A percentile compares a stretch with the other conserved stretches of the same genome.
These are phyloP conservation scores for Trichoderma sp. DNA, from an alignment of 2,329 filamentous ascomycete species.

Conservation along the genomic window DNA sequence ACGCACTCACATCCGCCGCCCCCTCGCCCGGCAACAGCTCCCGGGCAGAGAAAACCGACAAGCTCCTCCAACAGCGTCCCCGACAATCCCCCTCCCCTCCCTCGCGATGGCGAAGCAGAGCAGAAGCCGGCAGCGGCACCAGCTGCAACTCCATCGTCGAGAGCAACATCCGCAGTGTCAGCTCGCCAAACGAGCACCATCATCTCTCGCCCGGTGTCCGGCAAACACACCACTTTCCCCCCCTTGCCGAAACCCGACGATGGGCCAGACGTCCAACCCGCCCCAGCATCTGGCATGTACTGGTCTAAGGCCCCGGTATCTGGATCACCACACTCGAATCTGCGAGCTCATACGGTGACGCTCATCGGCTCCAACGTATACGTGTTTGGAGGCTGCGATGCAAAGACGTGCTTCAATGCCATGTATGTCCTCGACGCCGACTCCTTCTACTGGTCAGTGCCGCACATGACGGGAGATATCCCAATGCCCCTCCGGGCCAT, in stretches of 20 bases:
- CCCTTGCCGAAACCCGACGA: constrained; percentile 54
- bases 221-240: constrained; percentile 51
- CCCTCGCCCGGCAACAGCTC: constrained; percentile 28
- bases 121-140: constrained; percentile 15
- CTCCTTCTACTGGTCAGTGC: constrained; percentile 66
- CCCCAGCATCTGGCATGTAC: constrained; percentile 70
- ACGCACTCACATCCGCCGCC: constrained; percentile 34
- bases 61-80: constrained; percentile 36
- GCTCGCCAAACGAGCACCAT: constrained; percentile 20
- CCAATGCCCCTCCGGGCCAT: constrained; percentile 65
- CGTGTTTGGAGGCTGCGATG: constrained; percentile 67
- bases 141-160: constrained; percentile 16
- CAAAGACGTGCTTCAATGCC: constrained; percentile 65
- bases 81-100: constrained; percentile 37
- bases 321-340: constrained; percentile 56
- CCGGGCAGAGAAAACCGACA: constrained; percentile 29
- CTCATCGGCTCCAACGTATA: constrained; percentile 65
- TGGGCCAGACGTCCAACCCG: constrained; percentile 58
- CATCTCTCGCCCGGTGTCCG: constrained; percentile 32
- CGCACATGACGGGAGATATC: constrained; percentile 62
- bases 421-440: constrained; percentile 68
- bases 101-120: constrained; percentile 18
- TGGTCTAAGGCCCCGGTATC: constrained; percentile 66
- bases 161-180: constrained; percentile 26
- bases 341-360: constrained; percentile 66